phyloP scores from a whole-genome alignment of 805 yeast species.

The Pichia nanzhaoensis region DNA sequence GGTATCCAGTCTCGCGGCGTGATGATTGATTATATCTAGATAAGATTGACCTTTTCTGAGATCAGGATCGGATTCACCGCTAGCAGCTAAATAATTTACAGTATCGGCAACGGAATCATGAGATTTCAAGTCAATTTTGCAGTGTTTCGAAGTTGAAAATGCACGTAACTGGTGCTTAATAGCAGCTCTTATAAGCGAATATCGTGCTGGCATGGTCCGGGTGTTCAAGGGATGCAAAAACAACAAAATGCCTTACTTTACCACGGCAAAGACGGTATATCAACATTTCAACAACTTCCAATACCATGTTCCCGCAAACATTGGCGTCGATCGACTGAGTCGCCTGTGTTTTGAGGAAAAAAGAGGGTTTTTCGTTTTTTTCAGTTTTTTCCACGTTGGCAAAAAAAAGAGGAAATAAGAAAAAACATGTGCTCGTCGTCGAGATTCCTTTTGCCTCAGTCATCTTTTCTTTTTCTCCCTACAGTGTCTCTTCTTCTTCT shows the following conservation, averaged over 20 bases:
- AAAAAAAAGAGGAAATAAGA: no score
- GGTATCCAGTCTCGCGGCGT: constrained; percentile 5
- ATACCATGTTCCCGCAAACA: no score
- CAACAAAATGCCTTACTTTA: no score
- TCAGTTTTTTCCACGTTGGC: no score
- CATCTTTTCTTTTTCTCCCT: no score
- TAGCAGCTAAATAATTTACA: neutral
- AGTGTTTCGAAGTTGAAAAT: neutral
- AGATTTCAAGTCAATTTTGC: neutral
- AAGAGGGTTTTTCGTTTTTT: neutral
- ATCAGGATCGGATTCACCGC: constrained; percentile 6
- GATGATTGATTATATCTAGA: constrained; percentile 12
- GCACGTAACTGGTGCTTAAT: neutral
- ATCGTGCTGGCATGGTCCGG: neutral
- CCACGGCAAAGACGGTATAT: no score
- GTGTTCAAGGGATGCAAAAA: no score
- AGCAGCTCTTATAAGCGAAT: neutral
- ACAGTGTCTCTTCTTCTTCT: neutral
- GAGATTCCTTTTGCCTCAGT: neutral
- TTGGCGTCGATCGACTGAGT: neutral
- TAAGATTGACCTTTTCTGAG: constrained; percentile 4
- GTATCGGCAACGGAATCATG: constrained; percentile 6
- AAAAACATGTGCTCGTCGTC: neutral
- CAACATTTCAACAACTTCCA: no score
- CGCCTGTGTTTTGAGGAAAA: no score